Percentiles rank a stretch among this genome's conserved stretches.
Conservation (phyloP, 495 filamentous ascomycete genomes). For the Penicillium daleae region DNA sequence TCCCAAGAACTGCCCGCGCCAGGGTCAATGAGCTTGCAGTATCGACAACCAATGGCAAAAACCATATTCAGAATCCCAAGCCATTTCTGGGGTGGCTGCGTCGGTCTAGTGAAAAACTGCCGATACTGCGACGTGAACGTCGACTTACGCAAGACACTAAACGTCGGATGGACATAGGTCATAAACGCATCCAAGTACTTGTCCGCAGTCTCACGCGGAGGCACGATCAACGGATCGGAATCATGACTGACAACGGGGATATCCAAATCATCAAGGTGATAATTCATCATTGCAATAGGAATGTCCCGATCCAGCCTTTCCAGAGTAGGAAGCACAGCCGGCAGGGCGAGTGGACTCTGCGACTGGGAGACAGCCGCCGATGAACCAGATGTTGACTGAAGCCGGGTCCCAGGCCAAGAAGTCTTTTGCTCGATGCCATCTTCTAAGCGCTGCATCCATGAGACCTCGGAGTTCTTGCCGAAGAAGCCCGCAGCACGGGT, state of each 20-base stretch:
- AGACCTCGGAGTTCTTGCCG: constrained; percentile 65
- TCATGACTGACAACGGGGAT: constrained; percentile 43
- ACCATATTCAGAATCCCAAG: constrained; percentile 65
- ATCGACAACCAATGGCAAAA: constrained; percentile 62
- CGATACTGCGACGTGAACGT: constrained; percentile 48
- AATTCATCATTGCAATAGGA: constrained; percentile 47
- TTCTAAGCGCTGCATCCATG: constrained; percentile 59
- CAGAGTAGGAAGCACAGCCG: neutral
- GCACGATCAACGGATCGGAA: constrained; percentile 54
- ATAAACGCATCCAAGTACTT: constrained; percentile 59
- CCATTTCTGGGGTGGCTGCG: constrained; percentile 48
- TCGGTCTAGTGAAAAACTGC: constrained; percentile 31
- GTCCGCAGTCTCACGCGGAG: constrained; percentile 54
- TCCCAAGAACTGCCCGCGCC: constrained; percentile 39
- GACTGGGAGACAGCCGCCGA: neutral
- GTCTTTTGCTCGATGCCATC: constrained; percentile 24
- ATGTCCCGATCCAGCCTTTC: constrained; percentile 12
- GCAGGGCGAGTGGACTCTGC: neutral
- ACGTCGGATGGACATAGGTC: constrained; percentile 57
- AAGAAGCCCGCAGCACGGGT: constrained; percentile 59
- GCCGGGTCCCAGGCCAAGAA: neutral
- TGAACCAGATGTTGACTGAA: neutral
- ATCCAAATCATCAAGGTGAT: constrained; percentile 60
- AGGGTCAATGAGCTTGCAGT: constrained; percentile 48
- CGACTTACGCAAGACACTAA: constrained; percentile 55